Evolutionary conservation across 257 asterid genomes (phyloP), one percentile per base, ranked within the genome.

Genomic region (Ocimum tenuiflorum): DNA sequence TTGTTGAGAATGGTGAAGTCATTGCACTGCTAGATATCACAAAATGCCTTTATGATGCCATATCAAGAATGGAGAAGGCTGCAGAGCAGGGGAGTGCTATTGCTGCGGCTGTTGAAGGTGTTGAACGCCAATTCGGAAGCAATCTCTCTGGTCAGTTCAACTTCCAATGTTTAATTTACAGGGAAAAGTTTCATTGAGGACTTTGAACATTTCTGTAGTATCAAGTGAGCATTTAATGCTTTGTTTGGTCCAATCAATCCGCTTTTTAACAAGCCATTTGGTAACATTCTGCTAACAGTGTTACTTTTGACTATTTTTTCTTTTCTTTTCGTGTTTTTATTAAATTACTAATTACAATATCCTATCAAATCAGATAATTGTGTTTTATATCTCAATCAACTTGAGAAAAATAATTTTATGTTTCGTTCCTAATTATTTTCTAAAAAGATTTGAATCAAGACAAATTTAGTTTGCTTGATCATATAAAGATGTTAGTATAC

Each of bases 41-140:
- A 63, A 89, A 87, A 78, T 89, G 99, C 76, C 95, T 89, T 58
- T 92, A 86, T 84, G 97, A 92, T 80, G 96, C 99, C 48, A 92
- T 92, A 76, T 86, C 91, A 67, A 86, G 96, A 88, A 82, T 89
- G 97, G 97, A 92, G 90, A 92, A 92, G 74, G 96, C 97, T 23
- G 95, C 97, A 41, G 97, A 87, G 83, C 96, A 89, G 75, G 97
- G 99, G 63, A 92, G 88, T 75, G 99, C 96, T 35, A 86, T 92
- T 75, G 99, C 97, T 20, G 96, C 96, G 0, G 96, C 99, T 67
- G 97, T 89, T 71, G 97, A 92, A 89, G 99, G 97, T 51, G 96
- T 92, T 67, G 95, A 92, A 73, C 94, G 95, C 24, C 99, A 87
- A 73, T 87, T 80, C 71, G 95, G 99, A 54, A 81, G 82, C 85